Evolutionary conservation across 257 asterid genomes (phyloP).

Genomic region (Jacaranda mimosifolia): DNA sequence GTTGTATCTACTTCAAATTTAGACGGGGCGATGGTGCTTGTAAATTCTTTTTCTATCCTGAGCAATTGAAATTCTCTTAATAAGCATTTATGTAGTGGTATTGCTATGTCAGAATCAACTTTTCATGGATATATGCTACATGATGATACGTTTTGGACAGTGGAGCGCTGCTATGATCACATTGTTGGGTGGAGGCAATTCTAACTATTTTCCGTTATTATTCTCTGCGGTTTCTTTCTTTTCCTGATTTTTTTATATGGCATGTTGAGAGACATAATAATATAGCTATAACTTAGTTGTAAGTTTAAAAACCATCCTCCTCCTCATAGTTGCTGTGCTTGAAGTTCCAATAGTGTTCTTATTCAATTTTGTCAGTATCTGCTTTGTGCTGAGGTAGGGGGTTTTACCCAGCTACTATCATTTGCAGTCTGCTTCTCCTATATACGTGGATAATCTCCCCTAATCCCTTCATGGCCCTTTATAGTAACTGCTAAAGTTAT

Average conservation of each 20-base stretch:
- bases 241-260: background rate
- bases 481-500: slow-evolving; percentile 27
- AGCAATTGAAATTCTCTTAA: background rate
- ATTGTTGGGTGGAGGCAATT: background rate
- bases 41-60: slow-evolving; percentile 1
- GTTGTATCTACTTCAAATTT: slow-evolving; percentile 9
- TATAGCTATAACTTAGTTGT: slow-evolving; percentile 17
- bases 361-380: too few species aligned
- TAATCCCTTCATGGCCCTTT: too few species aligned
- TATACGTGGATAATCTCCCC: too few species aligned
- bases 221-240: background rate
- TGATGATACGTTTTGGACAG: slow-evolving; percentile 6
- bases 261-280: slow-evolving; percentile 10
- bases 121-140: background rate
- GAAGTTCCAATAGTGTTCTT: slow-evolving; percentile 8
- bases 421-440: too few species aligned
- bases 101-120: slow-evolving; percentile 4
- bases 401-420: too few species aligned
- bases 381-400: too few species aligned
- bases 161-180: background rate
- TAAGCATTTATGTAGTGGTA: slow-evolving; percentile 4
- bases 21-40: background rate
- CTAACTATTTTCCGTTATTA: background rate
- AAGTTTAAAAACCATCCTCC: background rate
- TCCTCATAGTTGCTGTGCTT: slow-evolving; percentile 19